Evolutionary conservation across 306 rosid species (phyloP), one percentile per base, ranked within the genome.

Genomic region (Oxytropis ochrocephala): DNA sequence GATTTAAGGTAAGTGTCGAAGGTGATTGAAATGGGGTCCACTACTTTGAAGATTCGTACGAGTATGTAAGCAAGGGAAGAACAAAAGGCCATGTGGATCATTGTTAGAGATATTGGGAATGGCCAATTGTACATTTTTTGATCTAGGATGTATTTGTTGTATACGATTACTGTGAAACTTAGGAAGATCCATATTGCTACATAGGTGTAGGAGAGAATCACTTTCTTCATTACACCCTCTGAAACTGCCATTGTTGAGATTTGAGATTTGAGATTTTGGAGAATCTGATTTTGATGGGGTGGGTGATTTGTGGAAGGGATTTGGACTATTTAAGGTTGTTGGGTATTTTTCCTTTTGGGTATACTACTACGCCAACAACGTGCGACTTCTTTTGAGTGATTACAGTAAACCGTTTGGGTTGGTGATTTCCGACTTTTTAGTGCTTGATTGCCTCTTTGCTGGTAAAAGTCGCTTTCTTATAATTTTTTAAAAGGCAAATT

Each of bases 61-160:
- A 94, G 94, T 43, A 90, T 67, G 79, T 84, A 90, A 0, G 98
- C 98, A 10, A 94, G 67, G 73, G 96, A 82, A 42, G 98, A 90
- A 62, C 98, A 94, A 76, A 94, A 94, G 17, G 85, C 90, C 98
- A 94, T 94, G 79, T 94, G 98, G 81, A 94, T 94, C 98, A 94
- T 94, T 74, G 98, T 88, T 41, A 94, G 96, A 0, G 98, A 87
- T 64, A 94, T 90, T 5, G 98, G 98, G 73, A 69, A 94, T 0
- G 98, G 97, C 98, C 98, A 94, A 68, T 90, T 87, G 92, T 87
- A 94, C 89, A 94, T 85, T 73, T 94, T 90, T 24, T 82, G 90
- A 33, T 94, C 97, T 4, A 94, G 84, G 72, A 94, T 94, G 92
- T 85, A 94, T 82, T 94, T 94, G 86, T 94, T 94, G 95, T 77